Evolutionary conservation across 352 stramenopile genomes (phyloP).

Genomic region (Phytophthora macrochlamydospora): DNA sequence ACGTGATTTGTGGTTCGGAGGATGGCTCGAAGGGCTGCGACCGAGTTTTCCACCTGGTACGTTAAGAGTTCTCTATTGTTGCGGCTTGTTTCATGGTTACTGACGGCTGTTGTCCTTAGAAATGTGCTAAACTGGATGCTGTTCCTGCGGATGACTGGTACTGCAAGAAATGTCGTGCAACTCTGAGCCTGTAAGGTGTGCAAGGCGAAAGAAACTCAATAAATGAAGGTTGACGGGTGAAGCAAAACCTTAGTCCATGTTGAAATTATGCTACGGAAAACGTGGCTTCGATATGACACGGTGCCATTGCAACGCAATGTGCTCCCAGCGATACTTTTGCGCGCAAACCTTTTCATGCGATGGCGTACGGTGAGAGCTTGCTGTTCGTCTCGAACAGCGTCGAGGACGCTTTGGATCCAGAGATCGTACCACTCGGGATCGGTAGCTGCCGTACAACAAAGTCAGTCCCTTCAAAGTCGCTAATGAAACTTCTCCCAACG

Average conservation of each 20-base stretch:
- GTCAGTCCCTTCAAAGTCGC: background rate
- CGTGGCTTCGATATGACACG: conserved; percentile 39
- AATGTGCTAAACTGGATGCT: conserved; percentile 80
- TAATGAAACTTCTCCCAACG: conserved; percentile 4
- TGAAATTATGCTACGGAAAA: background rate
- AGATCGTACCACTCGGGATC: conserved; percentile 50
- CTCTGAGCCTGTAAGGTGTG: conserved; percentile 38
- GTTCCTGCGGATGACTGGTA: conserved; percentile 91
- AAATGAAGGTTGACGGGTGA: conserved; percentile 20
- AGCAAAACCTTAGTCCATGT: background rate
- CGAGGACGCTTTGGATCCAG: conserved; percentile 58
- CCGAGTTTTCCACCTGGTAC: conserved; percentile 88
- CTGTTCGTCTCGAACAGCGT: conserved; percentile 39
- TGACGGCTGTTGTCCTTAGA: conserved; percentile 36
- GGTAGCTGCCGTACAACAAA: background rate
- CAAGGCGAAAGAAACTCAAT: conserved; percentile 11
- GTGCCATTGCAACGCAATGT: conserved; percentile 65
- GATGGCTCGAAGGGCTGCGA: conserved; percentile 88
- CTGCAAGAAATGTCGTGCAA: conserved; percentile 75
- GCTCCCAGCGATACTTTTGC: conserved; percentile 57
- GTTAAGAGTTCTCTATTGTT: background rate
- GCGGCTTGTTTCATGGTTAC: no score
- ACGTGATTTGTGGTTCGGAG: conserved; percentile 91
- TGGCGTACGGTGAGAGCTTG: conserved; percentile 33
- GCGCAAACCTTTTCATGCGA: conserved; percentile 68